Base-by-base conservation (phyloP, 352 stramenopile genomes). In the Nothophytophthora sp. region DNA sequence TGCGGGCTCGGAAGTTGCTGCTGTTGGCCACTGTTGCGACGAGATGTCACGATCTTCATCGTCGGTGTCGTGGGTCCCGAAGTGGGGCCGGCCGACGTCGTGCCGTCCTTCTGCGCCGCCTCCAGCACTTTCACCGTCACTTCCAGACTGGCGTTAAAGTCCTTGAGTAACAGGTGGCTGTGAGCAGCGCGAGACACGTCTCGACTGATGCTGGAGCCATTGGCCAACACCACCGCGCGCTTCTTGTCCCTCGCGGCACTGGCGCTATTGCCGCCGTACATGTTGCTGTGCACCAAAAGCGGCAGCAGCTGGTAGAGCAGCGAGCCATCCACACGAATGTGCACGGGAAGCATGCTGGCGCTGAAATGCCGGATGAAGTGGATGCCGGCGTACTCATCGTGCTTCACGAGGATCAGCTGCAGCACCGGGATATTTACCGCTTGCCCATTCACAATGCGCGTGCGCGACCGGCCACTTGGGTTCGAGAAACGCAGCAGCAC, bases 331-430 rank as follows among this genome's bases (percentile, higher is more conserved):
- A 93, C 81, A 27, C 86, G 84, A 44, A 92, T 64, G 36, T 92
- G 82, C 8, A 96, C 68, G 9, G 86, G 86, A 6, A 89, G 60
- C 48, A 90, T 59, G 9, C 61, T 79, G 8, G 70, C 63, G 34
- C 81, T 92, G 38, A 96, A 92, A 47, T 94, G 83, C 5, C 80
- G 75, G 32, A 96, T 91, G 30, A 96, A 96, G 28, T 96, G 70
- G 59, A 96, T 91, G 3, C 86, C 83, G 11, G 81, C 73, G 50
- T 96, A 94, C 29, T 89, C 81, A 27, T 93, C 84, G 34, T 96
- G 81, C 45, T 91, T 91, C n/a, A 93, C 83, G 5, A 96, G 50
- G 12, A 67, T 76, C 8, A 92, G 30, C 34, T 94, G 73, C 23
- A 96, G 37, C 12, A 84, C 83, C n/a, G 86, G 86, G 37, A 85